These are phyloP conservation scores for Paramecium sexaurelia DNA, from an alignment of 73 alveolate species.

Conservation along the genomic window DNA sequence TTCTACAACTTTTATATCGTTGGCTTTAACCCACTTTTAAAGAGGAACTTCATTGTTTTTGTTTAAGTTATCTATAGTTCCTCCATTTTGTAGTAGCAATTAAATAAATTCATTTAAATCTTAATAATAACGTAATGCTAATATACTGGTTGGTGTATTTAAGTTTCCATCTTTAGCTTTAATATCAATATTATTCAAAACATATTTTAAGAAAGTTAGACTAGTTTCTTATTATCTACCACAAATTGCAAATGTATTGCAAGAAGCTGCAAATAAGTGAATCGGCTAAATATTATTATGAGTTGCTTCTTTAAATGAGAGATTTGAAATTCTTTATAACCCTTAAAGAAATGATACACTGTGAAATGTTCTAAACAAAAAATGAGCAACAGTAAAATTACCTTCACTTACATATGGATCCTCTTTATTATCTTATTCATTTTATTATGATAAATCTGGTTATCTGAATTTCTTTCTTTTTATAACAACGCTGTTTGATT, in stretches of 20 bases:
- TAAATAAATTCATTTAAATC: slow-evolving; percentile 3
- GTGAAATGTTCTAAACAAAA: neutral
- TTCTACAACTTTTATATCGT: slow-evolving; percentile 55
- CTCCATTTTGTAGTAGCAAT: slow-evolving; percentile 62
- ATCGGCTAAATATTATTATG: neutral
- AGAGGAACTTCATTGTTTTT: slow-evolving; percentile 70
- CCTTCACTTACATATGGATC: slow-evolving; percentile 21
- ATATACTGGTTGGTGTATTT: neutral
- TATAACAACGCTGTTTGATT: neutral
- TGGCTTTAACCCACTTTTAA: slow-evolving; percentile 68
- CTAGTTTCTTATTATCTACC: neutral
- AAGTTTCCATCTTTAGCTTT: slow-evolving; percentile 60
- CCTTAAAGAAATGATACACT: slow-evolving; percentile 22
- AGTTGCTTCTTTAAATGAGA: neutral
- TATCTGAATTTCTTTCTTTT: slow-evolving; percentile 27
- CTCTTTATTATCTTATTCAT: neutral
- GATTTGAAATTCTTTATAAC: neutral
- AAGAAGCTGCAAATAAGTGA: neutral
- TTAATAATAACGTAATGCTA: neutral
- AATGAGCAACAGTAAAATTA: neutral
- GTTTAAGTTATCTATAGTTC: slow-evolving; percentile 67
- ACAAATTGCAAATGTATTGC: neutral
- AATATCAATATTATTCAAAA: slow-evolving; percentile 66
- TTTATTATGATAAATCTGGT: neutral
- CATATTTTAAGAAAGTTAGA: neutral